These are phyloP conservation scores for Eutrema yunnanense DNA, from an alignment of 345 rosid genomes.

Conservation along the genomic window DNA sequence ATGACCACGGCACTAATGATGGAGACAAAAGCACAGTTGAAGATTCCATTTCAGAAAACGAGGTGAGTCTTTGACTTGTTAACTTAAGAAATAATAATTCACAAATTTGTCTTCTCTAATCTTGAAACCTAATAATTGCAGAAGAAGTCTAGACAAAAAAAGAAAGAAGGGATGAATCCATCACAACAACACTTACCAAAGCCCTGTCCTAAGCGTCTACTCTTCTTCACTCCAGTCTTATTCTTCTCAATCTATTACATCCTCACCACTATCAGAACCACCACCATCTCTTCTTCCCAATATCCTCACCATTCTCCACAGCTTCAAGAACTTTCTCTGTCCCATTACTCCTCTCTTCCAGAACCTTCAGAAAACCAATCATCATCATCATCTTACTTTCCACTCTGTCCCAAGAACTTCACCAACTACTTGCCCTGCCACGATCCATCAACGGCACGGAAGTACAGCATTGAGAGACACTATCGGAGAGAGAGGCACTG, in stretches of 20 bases:
- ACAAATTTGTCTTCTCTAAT: background rate
- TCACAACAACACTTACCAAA: constrained; percentile 10
- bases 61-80: background rate
- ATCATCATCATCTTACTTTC: constrained; percentile 24
- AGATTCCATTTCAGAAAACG: constrained; percentile 4
- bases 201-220: constrained; percentile 1
- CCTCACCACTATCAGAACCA: constrained; percentile 2
- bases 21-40: background rate
- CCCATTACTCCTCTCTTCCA: constrained; percentile 18
- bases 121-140: constrained; percentile 14
- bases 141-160: background rate
- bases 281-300: constrained; percentile 31
- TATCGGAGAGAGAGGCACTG: constrained; percentile 58
- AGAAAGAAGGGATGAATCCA: background rate
- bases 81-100: background rate
- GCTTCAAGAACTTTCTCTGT: constrained; percentile 14
- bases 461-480: constrained; percentile 31
- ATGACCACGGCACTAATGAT: background rate
- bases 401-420: constrained; percentile 45
- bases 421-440: constrained; percentile 63
- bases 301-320: constrained; percentile 10
- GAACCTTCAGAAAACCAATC: background rate
- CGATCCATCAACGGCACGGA: constrained; percentile 37
- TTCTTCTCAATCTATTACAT: constrained; percentile 13
- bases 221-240: constrained; percentile 12